These are phyloP conservation scores for Xylariaceae sp. DNA, from an alignment of 2,329 filamentous ascomycete genomes.

Conservation along the genomic window DNA sequence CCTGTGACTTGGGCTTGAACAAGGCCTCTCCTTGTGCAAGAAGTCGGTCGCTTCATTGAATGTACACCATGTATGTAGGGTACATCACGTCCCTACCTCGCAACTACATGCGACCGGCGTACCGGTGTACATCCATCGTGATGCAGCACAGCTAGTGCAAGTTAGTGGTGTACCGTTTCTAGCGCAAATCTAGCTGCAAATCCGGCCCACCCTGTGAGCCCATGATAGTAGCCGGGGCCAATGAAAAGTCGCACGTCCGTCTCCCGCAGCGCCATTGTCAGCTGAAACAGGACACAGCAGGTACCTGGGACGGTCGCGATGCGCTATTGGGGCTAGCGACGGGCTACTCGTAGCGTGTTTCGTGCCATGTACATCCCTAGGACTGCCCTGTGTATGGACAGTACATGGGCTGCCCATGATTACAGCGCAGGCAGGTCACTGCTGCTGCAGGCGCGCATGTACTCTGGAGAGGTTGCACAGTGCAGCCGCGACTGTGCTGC, in stretches of 20 bases:
- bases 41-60: constrained; percentile 2
- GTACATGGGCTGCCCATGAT: too few relatives aligned
- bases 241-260: constrained; percentile 7
- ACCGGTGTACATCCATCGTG: constrained; percentile 4
- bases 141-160: background rate
- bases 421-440: background rate
- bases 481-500: background rate
- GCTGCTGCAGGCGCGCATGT: constrained; percentile 10
- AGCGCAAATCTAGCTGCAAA: constrained; percentile 10
- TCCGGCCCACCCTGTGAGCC: constrained; percentile 6
- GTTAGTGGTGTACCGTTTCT: background rate
- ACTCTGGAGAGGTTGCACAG: background rate
- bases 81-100: too few relatives aligned
- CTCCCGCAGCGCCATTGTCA: background rate
- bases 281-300: background rate
- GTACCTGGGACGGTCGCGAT: constrained; percentile 4
- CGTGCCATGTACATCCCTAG: background rate
- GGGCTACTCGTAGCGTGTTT: too few relatives aligned
- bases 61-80: too few relatives aligned
- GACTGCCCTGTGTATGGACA: background rate
- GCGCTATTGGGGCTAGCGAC: constrained; percentile 13
- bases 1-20: background rate
- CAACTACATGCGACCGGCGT: too few relatives aligned
- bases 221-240: constrained; percentile 4
- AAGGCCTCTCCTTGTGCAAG: background rate